Evolutionary conservation across 768 basidiomycete genomes (phyloP).

Genomic region (Gloeopeniophorella convolvens): DNA sequence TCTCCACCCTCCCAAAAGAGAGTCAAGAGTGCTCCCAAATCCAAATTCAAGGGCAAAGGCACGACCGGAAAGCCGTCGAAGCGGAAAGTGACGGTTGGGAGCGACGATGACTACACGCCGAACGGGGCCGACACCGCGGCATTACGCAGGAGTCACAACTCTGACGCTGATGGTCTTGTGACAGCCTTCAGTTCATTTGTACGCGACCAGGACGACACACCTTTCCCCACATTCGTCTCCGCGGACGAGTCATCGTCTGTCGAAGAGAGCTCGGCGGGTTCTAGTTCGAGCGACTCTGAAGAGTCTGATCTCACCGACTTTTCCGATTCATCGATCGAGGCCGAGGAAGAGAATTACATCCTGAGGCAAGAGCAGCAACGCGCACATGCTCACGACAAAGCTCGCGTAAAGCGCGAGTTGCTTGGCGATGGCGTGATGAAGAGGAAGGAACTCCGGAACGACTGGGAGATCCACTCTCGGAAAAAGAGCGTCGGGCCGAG

Average conservation of each 20-base stretch:
- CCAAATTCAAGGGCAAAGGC: constrained; percentile 16
- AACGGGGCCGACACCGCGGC: constrained; percentile 5
- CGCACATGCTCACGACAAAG: constrained; percentile 29
- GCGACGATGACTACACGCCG: constrained; percentile 6
- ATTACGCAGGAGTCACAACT: constrained; percentile 8
- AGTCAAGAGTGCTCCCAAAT: constrained; percentile 10
- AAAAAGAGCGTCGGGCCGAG: constrained; percentile 29
- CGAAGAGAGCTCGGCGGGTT: constrained; percentile 27
- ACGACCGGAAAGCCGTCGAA: constrained; percentile 17
- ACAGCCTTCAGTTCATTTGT: not conserved
- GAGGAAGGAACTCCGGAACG: constrained; percentile 28
- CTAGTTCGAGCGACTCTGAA: constrained; percentile 12
- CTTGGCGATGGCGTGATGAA: constrained; percentile 41
- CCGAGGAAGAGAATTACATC: constrained; percentile 19
- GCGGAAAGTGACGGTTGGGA: not conserved
- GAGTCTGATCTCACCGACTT: constrained; percentile 16
- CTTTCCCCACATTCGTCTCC: constrained; percentile 20
- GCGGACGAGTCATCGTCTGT: constrained; percentile 22
- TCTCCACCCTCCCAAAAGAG: not conserved
- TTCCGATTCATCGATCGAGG: constrained; percentile 19
- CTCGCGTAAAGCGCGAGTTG: constrained; percentile 55
- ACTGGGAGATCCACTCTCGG: constrained; percentile 20
- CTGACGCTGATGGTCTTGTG: constrained; percentile 10
- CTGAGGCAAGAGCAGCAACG: constrained; percentile 17
- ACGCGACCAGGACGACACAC: constrained; percentile 6